phyloP scores from a whole-genome alignment of 2,329 filamentous ascomycete species.

The Penicillium sp. region DNA sequence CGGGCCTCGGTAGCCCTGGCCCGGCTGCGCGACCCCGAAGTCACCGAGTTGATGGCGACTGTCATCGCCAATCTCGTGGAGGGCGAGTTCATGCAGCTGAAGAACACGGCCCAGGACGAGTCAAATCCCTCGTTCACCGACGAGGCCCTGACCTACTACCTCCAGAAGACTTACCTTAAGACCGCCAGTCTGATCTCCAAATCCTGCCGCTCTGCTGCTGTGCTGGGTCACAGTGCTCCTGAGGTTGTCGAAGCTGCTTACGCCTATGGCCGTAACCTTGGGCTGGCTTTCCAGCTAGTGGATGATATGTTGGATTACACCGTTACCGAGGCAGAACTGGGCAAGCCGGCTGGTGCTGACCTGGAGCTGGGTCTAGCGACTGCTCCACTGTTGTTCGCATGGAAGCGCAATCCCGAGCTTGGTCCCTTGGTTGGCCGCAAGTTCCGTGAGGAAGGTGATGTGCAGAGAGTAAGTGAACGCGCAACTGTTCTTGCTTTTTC shows the following conservation, averaged over 20 bases:
- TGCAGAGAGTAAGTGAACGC: conserved; percentile 64
- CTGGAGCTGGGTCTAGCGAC: conserved; percentile 90
- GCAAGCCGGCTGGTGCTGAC: conserved; percentile 93
- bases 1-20: conserved; percentile 91
- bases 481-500: not conserved
- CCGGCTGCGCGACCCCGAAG: conserved; percentile 84
- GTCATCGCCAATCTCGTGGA: conserved; percentile 97
- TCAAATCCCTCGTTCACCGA: conserved; percentile 79
- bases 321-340: conserved; percentile 74
- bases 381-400: conserved; percentile 89
- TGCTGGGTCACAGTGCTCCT: conserved; percentile 73
- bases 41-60: conserved; percentile 88
- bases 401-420: conserved; percentile 82
- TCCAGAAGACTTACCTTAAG: conserved; percentile 98
- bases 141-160: conserved; percentile 85
- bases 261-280: conserved; percentile 86
- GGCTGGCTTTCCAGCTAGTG: conserved; percentile 92
- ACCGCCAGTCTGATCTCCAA: conserved; percentile 95
- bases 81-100: conserved; percentile 99
- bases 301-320: conserved; percentile 99
- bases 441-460: conserved; percentile 79
- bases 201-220: conserved; percentile 82
- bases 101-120: conserved; percentile 91
- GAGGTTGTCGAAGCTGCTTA: conserved; percentile 89
- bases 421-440: conserved; percentile 88